Evolutionary conservation across 495 filamentous ascomycete genomes (phyloP).

Genomic region (Hyaloscypha bicolor): DNA sequence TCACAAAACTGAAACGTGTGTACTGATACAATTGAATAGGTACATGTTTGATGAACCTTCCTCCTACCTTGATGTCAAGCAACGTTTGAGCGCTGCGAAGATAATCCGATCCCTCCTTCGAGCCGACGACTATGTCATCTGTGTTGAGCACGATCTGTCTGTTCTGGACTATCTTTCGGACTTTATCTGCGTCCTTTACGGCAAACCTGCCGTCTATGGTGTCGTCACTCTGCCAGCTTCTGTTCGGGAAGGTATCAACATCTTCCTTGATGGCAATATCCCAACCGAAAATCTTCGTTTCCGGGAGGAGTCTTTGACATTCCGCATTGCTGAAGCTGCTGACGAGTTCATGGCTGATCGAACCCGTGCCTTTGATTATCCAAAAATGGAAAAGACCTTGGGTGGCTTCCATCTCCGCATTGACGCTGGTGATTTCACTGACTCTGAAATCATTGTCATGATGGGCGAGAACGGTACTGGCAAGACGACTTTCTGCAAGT

Average conservation of each 20-base stretch:
- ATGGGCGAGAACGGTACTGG: constrained; percentile 98
- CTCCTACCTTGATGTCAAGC: constrained; percentile 97
- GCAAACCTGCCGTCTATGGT: constrained; percentile 92
- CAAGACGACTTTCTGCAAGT: constrained; percentile 96
- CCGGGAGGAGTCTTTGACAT: constrained; percentile 94
- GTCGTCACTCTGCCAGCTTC: constrained; percentile 96
- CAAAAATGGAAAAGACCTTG: constrained; percentile 90
- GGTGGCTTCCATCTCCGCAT: constrained; percentile 85
- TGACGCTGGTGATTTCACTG: constrained; percentile 85
- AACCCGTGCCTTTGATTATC: constrained; percentile 82
- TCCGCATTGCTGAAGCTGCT: constrained; percentile 89
- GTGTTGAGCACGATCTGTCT: constrained; percentile 98
- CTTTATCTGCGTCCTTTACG: constrained; percentile 96
- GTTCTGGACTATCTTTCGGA: constrained; percentile 98
- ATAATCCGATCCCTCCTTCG: constrained; percentile 88
- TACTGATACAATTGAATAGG: constrained; percentile 39
- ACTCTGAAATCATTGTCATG: constrained; percentile 98
- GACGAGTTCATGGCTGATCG: constrained; percentile 91
- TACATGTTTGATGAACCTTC: constrained; percentile 99
- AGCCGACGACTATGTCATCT: constrained; percentile 93
- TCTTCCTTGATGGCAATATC: constrained; percentile 97
- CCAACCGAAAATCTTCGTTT: constrained; percentile 98
- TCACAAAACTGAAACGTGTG: not conserved
- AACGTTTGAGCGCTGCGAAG: constrained; percentile 87
- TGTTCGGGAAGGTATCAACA: constrained; percentile 99